phyloP scores from a whole-genome alignment of 2,329 filamentous ascomycete species.

The Rosellinia necatrix region DNA sequence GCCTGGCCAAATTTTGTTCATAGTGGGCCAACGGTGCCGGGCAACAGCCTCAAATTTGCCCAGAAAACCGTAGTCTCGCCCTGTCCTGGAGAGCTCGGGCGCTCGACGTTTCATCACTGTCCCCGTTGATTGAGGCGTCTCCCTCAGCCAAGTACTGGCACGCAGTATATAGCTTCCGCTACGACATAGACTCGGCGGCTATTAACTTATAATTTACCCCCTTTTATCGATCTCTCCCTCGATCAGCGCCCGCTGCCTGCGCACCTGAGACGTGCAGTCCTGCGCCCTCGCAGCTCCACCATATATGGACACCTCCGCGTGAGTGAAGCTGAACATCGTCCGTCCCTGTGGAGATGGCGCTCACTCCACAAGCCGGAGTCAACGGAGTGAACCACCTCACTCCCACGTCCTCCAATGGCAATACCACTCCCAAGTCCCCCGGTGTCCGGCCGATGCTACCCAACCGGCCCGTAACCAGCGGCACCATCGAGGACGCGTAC shows the following conservation, averaged over 20 bases:
- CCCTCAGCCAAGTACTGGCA: not conserved
- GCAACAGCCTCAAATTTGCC: conserved; percentile 22
- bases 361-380: conserved; percentile 35
- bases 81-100: not conserved
- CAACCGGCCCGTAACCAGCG: conserved; percentile 67
- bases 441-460: conserved; percentile 56
- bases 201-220: conserved; percentile 4
- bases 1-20: conserved; percentile 23
- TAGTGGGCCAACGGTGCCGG: conserved; percentile 22
- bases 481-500: conserved; percentile 80
- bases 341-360: conserved; percentile 35
- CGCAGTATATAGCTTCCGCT: conserved; percentile 13
- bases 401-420: conserved; percentile 35
- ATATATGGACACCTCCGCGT: conserved; percentile 24
- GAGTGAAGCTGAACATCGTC: conserved; percentile 17
- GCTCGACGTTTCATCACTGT: conserved; percentile 5
- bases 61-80: conserved; percentile 2
- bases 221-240: conserved; percentile 4
- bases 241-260: not conserved
- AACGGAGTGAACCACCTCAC: conserved; percentile 38
- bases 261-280: too few species aligned
- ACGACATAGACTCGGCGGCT: conserved; percentile 2
- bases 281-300: conserved; percentile 18
- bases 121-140: conserved; percentile 1
- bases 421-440: conserved; percentile 36